Conservation (phyloP, 768 basidiomycete genomes). For the Rhodotorula graminis region DNA sequence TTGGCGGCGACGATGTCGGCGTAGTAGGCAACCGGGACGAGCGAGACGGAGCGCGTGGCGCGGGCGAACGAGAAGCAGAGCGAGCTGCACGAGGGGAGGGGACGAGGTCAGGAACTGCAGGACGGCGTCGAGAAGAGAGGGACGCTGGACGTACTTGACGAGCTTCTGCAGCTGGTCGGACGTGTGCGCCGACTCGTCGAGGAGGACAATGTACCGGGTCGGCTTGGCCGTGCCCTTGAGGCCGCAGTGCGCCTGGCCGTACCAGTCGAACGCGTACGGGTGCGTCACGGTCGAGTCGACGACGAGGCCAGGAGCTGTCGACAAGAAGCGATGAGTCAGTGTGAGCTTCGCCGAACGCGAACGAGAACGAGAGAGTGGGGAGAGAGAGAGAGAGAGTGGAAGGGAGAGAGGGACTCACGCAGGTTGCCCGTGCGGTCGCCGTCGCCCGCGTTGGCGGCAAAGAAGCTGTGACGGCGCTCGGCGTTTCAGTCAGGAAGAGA, state of each 20-base stretch:
- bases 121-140: not conserved
- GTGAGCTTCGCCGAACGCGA: not conserved
- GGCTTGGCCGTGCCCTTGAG: constrained; percentile 32
- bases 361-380: not conserved
- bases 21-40: constrained; percentile 37
- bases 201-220: constrained; percentile 39
- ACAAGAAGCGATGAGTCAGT: too few species aligned
- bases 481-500: too few species aligned
- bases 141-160: constrained; percentile 9
- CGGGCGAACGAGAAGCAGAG: constrained; percentile 40
- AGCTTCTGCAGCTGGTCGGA: constrained; percentile 34
- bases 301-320: constrained; percentile 28
- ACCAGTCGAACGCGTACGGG: constrained; percentile 22
- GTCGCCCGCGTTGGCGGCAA: constrained; percentile 11
- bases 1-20: constrained; percentile 35
- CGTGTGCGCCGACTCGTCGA: constrained; percentile 37
- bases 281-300: constrained; percentile 24
- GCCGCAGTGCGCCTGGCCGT: constrained; percentile 29
- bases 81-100: constrained; percentile 10
- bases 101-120: too few species aligned
- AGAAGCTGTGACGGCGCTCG: constrained; percentile 1
- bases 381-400: too few species aligned
- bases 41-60: constrained; percentile 40
- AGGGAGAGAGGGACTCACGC: not conserved
- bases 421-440: constrained; percentile 35